Percentiles rank a stretch among this genome's conserved stretches.
Conservation (phyloP, 2,329 filamentous ascomycete genomes). For the Botrytis elliptica region DNA sequence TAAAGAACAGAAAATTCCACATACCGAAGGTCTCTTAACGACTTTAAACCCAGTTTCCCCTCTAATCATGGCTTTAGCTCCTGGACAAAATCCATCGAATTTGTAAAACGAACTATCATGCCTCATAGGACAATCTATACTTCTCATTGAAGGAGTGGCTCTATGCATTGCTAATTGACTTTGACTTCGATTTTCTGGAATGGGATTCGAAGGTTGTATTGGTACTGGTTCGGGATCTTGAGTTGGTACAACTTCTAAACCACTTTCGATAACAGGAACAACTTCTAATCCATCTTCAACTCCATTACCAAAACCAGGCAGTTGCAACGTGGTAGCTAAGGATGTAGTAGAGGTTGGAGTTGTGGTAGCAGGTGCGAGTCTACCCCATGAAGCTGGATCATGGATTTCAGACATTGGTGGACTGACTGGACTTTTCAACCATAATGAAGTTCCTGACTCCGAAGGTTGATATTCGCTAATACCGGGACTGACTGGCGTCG, state of each 20-base stretch:
- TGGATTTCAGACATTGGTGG: constrained; percentile 11
- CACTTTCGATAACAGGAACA: constrained; percentile 20
- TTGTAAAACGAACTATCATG: constrained; percentile 38
- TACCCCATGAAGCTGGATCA: constrained; percentile 15
- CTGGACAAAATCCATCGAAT: constrained; percentile 38
- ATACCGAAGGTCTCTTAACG: constrained; percentile 36
- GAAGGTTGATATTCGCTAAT: constrained; percentile 21
- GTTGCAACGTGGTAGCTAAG: constrained; percentile 29
- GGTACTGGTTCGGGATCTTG: constrained; percentile 9
- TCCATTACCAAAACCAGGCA: constrained; percentile 30
- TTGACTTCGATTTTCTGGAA: constrained; percentile 10
- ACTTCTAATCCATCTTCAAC: constrained; percentile 34
- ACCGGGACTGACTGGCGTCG: constrained; percentile 2
- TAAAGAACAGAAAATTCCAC: constrained; percentile 6
- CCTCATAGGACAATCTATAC: constrained; percentile 34
- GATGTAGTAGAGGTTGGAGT: neutral
- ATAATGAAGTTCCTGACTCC: constrained; percentile 5
- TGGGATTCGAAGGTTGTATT: neutral
- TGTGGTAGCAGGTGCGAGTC: constrained; percentile 4
- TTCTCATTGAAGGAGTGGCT: constrained; percentile 31
- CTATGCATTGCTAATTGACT: constrained; percentile 24
- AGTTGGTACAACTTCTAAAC: constrained; percentile 18
- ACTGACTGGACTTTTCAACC: constrained; percentile 21
- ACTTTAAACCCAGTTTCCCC: constrained; percentile 37
- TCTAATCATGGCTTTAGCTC: constrained; percentile 32